Evolutionary conservation across 1,284 basidiomycete species (phyloP), one percentile per base, ranked within the genome.

Genomic region (Flammula alnicola): DNA sequence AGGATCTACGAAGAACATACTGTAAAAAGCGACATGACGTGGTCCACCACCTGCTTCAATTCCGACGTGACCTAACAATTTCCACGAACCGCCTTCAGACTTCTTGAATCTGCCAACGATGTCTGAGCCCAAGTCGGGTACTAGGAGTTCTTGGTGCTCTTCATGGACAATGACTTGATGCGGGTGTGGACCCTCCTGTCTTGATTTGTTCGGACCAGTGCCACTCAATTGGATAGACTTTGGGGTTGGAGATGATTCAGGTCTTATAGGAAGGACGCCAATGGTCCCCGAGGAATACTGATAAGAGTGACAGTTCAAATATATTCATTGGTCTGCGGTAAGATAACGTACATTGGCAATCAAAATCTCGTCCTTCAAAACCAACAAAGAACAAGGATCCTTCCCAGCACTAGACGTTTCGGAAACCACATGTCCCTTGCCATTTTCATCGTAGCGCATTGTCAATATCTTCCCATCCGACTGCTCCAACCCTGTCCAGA

Each of bases 121-220:
- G 62, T 91, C 88, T 1, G 79, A 72, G 8, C 88, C 88, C 2
- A 91, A 70, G 63, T 91, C 87, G 1, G 88, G 83, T 1, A 91
- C 75, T 16, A 91, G 71, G 8, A 91, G 66, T 56, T 89, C 86
- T 17, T 74, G 65, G 41, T 69, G 66, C 27, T 69, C 58, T 43
- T 67, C 61, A 46, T 63, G 64, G 38, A 79, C 58, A 45, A 77
- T 60, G 26, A 81, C 77, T 59, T 91, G 84, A 64, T 91, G 88
- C 0, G 85, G 83, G 61, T 91, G 88, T 2, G 88, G 74, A 2
- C 65, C 65, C 48, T 78, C 73, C 59, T 91, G 88, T 26, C 88
- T 76, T n/a, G 74, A 74, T 22, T 60, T 60, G 61, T 86, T 75
- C 3, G 84, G 84, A 1, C 88, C 86, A 0, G 72, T 70, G 5